Percentiles rank a stretch among this genome's conserved stretches.
These are phyloP conservation scores for Trichoderma koningiopsis DNA, from an alignment of 2,329 filamentous ascomycete genomes.

Conservation along the genomic window DNA sequence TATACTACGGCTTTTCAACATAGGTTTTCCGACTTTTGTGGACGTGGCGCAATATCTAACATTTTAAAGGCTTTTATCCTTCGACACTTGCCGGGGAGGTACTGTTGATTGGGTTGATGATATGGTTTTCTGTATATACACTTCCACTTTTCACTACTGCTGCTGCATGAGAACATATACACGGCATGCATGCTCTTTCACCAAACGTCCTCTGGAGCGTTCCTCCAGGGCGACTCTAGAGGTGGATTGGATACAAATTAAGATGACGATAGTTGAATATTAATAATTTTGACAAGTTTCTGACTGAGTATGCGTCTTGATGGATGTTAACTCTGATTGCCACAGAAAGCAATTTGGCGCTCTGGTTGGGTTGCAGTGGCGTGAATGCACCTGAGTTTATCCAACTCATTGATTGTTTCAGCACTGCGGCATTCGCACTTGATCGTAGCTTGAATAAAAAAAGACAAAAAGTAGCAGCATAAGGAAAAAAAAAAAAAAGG, in stretches of 20 bases:
- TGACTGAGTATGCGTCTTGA: background rate
- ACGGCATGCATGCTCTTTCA: background rate
- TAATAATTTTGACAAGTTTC: background rate
- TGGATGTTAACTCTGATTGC: background rate
- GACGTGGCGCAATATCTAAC: background rate
- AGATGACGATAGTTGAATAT: constrained; percentile 17
- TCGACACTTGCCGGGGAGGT: background rate
- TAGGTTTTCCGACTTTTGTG: background rate
- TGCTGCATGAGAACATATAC: background rate
- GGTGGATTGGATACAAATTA: constrained; percentile 7
- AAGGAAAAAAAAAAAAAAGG: too few species aligned
- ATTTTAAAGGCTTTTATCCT: background rate
- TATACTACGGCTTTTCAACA: constrained; percentile 6
- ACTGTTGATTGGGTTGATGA: constrained; percentile 3
- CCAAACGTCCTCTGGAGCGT: background rate
- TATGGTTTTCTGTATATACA: constrained; percentile 18
- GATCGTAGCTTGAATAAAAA: background rate
- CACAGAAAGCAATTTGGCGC: background rate
- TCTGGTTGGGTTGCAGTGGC: too few species aligned
- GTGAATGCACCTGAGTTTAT: too few species aligned
- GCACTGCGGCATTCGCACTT: too few species aligned
- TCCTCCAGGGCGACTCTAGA: background rate
- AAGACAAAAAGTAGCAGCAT: too few species aligned
- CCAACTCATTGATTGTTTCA: too few species aligned
- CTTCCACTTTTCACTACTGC: background rate